Base-by-base conservation (phyloP, 768 basidiomycete genomes). In the Suillus paluster region DNA sequence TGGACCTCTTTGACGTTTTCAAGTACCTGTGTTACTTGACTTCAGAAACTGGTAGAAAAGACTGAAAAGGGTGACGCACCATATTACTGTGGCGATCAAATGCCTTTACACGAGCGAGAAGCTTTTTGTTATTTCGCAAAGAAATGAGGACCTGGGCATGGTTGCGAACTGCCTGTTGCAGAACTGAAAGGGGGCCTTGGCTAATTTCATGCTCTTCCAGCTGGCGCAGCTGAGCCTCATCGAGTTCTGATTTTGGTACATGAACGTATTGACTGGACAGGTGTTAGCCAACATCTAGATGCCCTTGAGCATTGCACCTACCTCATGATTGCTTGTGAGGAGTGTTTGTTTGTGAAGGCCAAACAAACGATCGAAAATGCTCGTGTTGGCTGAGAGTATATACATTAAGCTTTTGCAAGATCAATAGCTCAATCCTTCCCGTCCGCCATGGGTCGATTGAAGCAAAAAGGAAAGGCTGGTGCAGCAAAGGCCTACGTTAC, bases 51-150 rank as follows among this genome's bases (percentile, higher is more conserved):
- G 23, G 41, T 14, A 25, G 12, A 21, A 52, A 17, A 57, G 54
- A 44, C 25, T 50, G 11, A 58, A 57, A 49, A 60, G 25, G 7
- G 55, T 25, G 45, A 77, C 88, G 53, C 67, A 94, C 97, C 96
- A 99, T 98, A 74, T 99, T 99, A 69, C 94, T 93, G 78, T 99
- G 97, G 73, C 97, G 84, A 77, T 99, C 97, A 74, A 99, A 99
- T 0, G 97, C 97, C 78, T 99, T 99, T 60, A 98, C 96, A 55
- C 96, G 87, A 38, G 94, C 93, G 52, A 95, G 84, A 39, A 99
- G 80, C 77, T 99, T 99, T 82, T 97, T 98, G 84, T 99, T 98
- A 81, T 99, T 99, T 70, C 97, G 84, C 60, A 99, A 83, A 21
- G 95, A 96, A 71, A 99, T 96, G 65, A 99, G 88, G 66, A 99